Evolutionary conservation across 495 filamentous ascomycete genomes (phyloP), one percentile per base, ranked within the genome.

Genomic region (Rostrohypoxylon terebratum): DNA sequence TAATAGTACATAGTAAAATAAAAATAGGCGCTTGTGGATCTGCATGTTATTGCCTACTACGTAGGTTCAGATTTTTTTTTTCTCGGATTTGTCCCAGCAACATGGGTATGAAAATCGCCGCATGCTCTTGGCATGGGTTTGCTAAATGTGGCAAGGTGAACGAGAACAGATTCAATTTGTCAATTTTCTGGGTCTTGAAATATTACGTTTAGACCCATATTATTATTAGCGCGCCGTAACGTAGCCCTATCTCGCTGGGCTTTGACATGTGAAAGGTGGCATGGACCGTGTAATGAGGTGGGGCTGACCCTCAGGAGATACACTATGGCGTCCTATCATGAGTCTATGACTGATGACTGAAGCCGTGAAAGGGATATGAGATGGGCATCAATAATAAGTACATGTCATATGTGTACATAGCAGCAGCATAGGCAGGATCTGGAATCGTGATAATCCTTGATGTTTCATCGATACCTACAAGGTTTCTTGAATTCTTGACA

Each of bases 231-330:
- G n/a, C n/a, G n/a, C n/a, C n/a, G n/a, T n/a, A 25, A 51, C 28
- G 40, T 58, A 66, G 54, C 63, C 42, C 42, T 45, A 20, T 16
- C 18, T 51, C 25, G n/a, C n/a, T 47, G 18, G 11, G 34, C 5
- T 34, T 36, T 64, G 68, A 71, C 68, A 71, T 71, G 68, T 71
- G 68, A 71, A 71, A 71, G 59, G 45, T 55, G 54, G 68, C 44
- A 44, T 33, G 16, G 31, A 51, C 23, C 8, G 23, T 57, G 16
- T 44, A 20, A 47, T 45, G 18, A 47, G 33, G 59, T 59, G 59
- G 66, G 55, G 42, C 51, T 55, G 51, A 20, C 42, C 21, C 33
- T 47, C 25, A 34, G 18, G 58, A 68, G 38, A 48, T 20, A 5
- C 9, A 36, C 28, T 28, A 28, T 28, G 28, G 40, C 31, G 25